Evolutionary conservation across 495 filamentous ascomycete species (phyloP).

Genomic region (Neurospora hispaniola): DNA sequence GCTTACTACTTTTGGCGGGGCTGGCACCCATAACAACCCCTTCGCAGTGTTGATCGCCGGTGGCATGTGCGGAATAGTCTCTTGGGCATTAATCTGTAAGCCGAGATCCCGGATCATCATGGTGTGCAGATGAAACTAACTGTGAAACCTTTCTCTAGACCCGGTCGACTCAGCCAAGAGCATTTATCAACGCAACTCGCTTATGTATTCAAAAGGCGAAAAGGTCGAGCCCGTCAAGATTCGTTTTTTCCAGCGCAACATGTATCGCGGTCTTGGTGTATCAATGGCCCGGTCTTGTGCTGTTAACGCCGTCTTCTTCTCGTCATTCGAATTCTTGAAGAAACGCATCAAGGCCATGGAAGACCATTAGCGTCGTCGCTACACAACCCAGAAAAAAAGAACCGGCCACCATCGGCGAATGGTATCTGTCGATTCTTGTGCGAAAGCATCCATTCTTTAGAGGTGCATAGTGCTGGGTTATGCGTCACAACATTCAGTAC

Average conservation of each 20-base stretch:
- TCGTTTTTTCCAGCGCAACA: slow-evolving; percentile 57
- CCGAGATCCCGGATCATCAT: not conserved
- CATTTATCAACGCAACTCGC: slow-evolving; percentile 70
- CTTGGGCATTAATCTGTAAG: slow-evolving; percentile 66
- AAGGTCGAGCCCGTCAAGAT: slow-evolving; percentile 54
- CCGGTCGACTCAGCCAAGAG: slow-evolving; percentile 78
- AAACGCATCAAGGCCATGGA: slow-evolving; percentile 53
- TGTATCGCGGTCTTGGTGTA: slow-evolving; percentile 69
- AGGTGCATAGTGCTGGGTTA: not conserved
- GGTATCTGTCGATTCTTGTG: not conserved
- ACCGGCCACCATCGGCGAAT: not conserved
- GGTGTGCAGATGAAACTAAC: not conserved
- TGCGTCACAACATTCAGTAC: not conserved
- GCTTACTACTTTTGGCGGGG: slow-evolving; percentile 60
- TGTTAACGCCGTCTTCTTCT: slow-evolving; percentile 73
- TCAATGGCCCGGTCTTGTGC: slow-evolving; percentile 66
- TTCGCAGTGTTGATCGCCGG: slow-evolving; percentile 64
- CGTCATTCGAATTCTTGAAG: slow-evolving; percentile 66
- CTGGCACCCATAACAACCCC: slow-evolving; percentile 55
- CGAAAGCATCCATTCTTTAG: not conserved
- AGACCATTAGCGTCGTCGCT: slow-evolving; percentile 11
- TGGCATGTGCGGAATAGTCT: slow-evolving; percentile 68
- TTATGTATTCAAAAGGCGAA: slow-evolving; percentile 52
- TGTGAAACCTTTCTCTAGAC: slow-evolving; percentile 26
- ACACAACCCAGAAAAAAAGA: not conserved